Evolutionary conservation across 2,329 filamentous ascomycete genomes (phyloP), one percentile per base, ranked within the genome.

Genomic region (Trichophyton rubrum): DNA sequence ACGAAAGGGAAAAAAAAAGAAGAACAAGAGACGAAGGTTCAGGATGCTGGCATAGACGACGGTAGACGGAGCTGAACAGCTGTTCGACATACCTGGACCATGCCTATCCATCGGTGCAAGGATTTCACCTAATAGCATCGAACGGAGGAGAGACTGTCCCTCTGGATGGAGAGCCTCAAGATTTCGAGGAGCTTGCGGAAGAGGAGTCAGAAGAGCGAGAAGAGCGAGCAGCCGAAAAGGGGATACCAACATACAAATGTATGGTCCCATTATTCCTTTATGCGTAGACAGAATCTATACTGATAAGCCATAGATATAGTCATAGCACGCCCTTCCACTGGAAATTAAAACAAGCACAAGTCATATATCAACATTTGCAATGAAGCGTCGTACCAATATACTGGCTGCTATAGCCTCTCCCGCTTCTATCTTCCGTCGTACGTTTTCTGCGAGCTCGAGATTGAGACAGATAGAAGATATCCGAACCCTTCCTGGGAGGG

Each of bases 401-500:
- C 3, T 35, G 27, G 24, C 38, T 22, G 24, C 22, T 22, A 35
- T 47, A 20, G 33, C 20, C 30, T 3, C 53, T 33, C 27, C 24
- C 13, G 15, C 22, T 43, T 6, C 41, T 1, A 8, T 27, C 27
- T 45, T 17, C 15, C 24, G 24, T 59, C 74, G 77, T 66, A 66
- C 65, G 63, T 80, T 80, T 62, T 77, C 74, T 4, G 68, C 67
- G n/a, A 75, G 76, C 11, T 61, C 69, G n/a, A 61, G 61, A 38
- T 68, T 71, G 65, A 67, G 66, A 58, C 75, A 79, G 65, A 74
- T 81, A 49, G 71, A 74, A 64, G 72, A 77, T 63, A 68, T 81
- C 40, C 69, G 70, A 56, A 72, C 70, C 49, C 70, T 81, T 45
- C 71, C 76, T 5, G 68, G 70, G 61, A 80, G 85, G 59, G 77